Evolutionary conservation across 108 stramenopile genomes (phyloP).

Genomic region (Skeletonema tropicum): DNA sequence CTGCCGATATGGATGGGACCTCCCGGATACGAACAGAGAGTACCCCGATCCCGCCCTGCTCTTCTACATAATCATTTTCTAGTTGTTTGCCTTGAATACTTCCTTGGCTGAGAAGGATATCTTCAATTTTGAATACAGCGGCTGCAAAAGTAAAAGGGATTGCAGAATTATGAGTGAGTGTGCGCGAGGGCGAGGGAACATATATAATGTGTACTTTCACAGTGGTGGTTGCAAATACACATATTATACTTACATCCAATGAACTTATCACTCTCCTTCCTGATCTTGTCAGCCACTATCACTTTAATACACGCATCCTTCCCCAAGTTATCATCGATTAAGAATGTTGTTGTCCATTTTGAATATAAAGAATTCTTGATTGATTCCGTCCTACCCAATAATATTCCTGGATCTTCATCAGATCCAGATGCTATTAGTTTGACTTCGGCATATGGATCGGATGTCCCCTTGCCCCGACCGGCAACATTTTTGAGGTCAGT

Average conservation of each 20-base stretch:
- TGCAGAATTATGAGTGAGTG: no score
- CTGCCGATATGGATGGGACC: constrained; percentile 4
- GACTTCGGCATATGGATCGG: constrained; percentile 79
- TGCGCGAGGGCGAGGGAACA: no score
- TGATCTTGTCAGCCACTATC: constrained; percentile 40
- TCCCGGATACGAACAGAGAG: constrained; percentile 67
- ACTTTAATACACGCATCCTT: constrained; percentile 50
- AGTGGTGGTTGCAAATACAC: no score
- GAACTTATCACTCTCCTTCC: constrained; percentile 29
- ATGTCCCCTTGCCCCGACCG: constrained; percentile 68
- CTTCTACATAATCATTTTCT: constrained; percentile 49
- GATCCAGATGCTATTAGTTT: constrained; percentile 54
- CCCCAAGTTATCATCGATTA: constrained; percentile 71
- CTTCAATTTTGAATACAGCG: constrained; percentile 37
- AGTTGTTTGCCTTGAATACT: constrained; percentile 67
- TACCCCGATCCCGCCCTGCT: constrained; percentile 31
- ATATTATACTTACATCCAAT: background rate
- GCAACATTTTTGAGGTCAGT: constrained; percentile 73
- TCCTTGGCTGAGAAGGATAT: constrained; percentile 63
- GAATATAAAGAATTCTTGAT: constrained; percentile 70
- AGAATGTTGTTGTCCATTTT: constrained; percentile 65
- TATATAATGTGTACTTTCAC: no score
- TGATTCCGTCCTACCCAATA: constrained; percentile 75
- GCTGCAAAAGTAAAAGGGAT: background rate
- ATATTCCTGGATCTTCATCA: constrained; percentile 29